phyloP scores from a whole-genome alignment of 352 stramenopile species.

The Achlya hypogyna region DNA sequence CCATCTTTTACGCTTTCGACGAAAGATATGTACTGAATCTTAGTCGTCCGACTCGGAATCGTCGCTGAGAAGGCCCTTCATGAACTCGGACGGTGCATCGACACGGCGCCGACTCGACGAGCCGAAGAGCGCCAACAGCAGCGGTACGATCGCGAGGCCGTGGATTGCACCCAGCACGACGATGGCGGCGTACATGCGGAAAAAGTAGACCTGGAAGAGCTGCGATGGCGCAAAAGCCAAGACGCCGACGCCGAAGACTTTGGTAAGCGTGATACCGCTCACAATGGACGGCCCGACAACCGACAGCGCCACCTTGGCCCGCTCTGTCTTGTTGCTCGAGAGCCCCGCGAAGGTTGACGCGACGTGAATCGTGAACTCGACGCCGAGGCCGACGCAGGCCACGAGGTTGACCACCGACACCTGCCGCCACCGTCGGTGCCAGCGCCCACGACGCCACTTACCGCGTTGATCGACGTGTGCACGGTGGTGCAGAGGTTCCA shows the following conservation, averaged over 20 bases:
- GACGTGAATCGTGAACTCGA: constrained; percentile 87
- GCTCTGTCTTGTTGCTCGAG: constrained; percentile 30
- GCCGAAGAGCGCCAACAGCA: constrained; percentile 55
- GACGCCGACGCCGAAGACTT: constrained; percentile 84
- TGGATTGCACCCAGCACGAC: constrained; percentile 82
- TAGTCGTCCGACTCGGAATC: constrained; percentile 13
- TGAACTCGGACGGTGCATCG: not conserved
- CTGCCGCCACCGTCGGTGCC: not conserved
- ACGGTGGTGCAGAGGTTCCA: constrained; percentile 53
- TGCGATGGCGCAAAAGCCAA: constrained; percentile 85
- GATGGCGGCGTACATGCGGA: constrained; percentile 88
- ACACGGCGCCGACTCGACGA: constrained; percentile 1
- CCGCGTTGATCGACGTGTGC: constrained; percentile 80
- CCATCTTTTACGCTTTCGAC: too few species aligned
- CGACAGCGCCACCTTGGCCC: constrained; percentile 60
- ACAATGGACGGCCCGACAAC: constrained; percentile 76
- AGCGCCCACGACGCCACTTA: not conserved
- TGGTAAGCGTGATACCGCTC: constrained; percentile 88
- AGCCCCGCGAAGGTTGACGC: constrained; percentile 62
- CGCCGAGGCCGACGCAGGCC: constrained; percentile 72
- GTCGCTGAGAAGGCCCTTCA: constrained; percentile 13
- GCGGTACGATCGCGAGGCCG: constrained; percentile 65
- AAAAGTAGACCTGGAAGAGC: constrained; percentile 89
- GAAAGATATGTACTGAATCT: not conserved
- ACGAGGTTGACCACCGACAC: constrained; percentile 86